Base-by-base conservation (phyloP, 2,329 filamentous ascomycete genomes). In the Colletotrichum plurivorum region DNA sequence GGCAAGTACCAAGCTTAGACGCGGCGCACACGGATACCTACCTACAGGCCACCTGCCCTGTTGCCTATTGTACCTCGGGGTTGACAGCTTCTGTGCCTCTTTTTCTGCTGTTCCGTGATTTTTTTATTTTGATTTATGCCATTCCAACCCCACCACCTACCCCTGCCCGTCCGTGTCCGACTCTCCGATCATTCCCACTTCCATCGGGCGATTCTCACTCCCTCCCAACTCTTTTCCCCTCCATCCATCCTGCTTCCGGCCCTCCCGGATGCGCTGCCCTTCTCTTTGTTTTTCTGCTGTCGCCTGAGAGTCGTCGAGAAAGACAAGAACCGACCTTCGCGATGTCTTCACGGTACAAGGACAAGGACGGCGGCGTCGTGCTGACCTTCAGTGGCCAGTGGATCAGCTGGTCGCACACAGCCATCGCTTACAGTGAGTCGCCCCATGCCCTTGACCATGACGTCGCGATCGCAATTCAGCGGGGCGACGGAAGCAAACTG, bases 321-420 rank as follows among this genome's bases (percentile, higher is more conserved):
- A 31, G 31, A 43, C 16, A 10, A 15, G 25, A 20, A 55, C n/a
- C 43, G 39, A 36, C 8, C 49, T 55, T 62, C 64, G 62, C 63
- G 55, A 86, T 86, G 84, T 79, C 82, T 70, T 75, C 78, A 66
- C 86, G 83, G 74, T 90, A 89, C 81, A 92, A 91, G 81, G 89
- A 92, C 82, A 90, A 90, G 80, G 87, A 89, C 73, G 83, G 83
- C 72, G 88, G 88, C 75, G 85, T 88, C 67, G 81, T 91, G 72
- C 78, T 90, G 70, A 81, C 86, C 73, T 88, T 99, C 78, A 95
- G 92, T 78, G 96, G 94, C 73, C 92, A 92, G 86, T 98, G 94
- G 93, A 87, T 99, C 73, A 94, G 94, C 69, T 97, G 93, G 89
- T 82, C 90, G 73, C 96, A 99, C 83, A 99, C 96, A 9, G 81